A percentile compares a stretch with the other conserved stretches of the same genome.
Conservation (phyloP, 306 rosid species). For the Quillaja saponaria region DNA sequence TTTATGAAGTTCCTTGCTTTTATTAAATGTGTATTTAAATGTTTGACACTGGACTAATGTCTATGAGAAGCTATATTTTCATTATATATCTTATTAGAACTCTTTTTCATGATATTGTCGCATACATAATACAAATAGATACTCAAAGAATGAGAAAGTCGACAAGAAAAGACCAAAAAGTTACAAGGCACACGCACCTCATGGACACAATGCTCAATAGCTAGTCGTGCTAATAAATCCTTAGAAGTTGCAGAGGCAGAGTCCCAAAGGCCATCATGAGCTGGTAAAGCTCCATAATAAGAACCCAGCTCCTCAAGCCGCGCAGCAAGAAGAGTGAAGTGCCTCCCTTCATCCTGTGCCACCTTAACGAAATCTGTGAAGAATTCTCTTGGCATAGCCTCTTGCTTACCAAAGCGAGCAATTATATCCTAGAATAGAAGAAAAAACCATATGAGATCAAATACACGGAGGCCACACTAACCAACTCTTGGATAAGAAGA, state of each 20-base stretch:
- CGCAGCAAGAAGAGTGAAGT: constrained; percentile 73
- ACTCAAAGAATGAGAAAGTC: no score
- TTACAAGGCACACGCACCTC: constrained; percentile 51
- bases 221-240: constrained; percentile 74
- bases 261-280: constrained; percentile 90
- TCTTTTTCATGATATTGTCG: no score
- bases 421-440: constrained; percentile 67
- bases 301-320: constrained; percentile 76
- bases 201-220: constrained; percentile 86
- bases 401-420: constrained; percentile 81
- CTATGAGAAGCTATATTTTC: no score
- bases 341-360: constrained; percentile 88
- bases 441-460: no score
- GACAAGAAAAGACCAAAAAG: neutral
- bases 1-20: no score
- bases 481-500: no score
- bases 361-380: constrained; percentile 82
- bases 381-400: constrained; percentile 81
- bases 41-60: no score
- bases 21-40: no score
- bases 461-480: no score
- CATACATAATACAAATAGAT: no score
- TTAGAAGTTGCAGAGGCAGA: constrained; percentile 77
- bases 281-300: constrained; percentile 73
- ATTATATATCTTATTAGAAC: no score